A percentile compares a stretch with the other conserved stretches of the same genome.
Conservation (phyloP, 2,329 filamentous ascomycete genomes). For the Rhynchosporium graminicola region DNA sequence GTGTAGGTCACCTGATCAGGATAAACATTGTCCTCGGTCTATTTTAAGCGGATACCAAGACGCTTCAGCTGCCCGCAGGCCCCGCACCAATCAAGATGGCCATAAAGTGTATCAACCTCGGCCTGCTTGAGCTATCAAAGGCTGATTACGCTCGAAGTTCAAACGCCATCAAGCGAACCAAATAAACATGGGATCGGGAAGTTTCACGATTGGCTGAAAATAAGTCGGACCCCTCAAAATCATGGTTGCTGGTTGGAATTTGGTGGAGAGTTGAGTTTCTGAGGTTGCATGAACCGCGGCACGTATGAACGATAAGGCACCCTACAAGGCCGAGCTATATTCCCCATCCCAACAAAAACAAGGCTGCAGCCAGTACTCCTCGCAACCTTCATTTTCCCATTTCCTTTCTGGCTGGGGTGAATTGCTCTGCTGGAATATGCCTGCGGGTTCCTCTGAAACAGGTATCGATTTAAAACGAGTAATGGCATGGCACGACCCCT, state of each 20-base stretch:
- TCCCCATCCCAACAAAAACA: conserved; percentile 6
- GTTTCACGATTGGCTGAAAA: conserved; percentile 3
- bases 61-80: too few species aligned
- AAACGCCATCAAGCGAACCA: background rate
- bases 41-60: too few species aligned
- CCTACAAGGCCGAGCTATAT: conserved; percentile 5
- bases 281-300: conserved; percentile 14
- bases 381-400: background rate
- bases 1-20: too few species aligned
- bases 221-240: background rate
- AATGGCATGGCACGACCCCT: conserved; percentile 26
- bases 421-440: conserved; percentile 9
- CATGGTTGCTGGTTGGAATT: conserved; percentile 3
- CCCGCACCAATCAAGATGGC: too few species aligned
- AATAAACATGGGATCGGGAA: background rate
- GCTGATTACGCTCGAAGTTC: background rate
- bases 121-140: too few species aligned
- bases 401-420: background rate
- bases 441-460: background rate
- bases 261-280: background rate
- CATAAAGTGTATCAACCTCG: too few species aligned
- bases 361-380: conserved; percentile 6
- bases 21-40: too few species aligned
- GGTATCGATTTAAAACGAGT: background rate
- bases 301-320: conserved; percentile 1